Base-by-base conservation (phyloP, 768 basidiomycete species). In the Peribolospora baueri region DNA sequence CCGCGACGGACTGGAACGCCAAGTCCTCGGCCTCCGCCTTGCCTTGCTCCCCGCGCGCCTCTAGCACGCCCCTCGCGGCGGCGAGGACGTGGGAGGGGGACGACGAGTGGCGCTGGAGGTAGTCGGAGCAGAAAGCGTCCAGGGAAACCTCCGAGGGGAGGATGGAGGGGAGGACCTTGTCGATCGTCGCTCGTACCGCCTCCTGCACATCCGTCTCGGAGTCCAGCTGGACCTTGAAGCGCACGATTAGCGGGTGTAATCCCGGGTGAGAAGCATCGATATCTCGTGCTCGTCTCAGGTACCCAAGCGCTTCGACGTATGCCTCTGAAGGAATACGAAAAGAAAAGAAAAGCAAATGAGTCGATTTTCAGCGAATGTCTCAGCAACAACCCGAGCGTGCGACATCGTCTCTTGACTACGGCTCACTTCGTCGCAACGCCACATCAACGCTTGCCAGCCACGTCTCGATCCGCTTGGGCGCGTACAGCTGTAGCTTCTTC, bases 401-500 rank as follows among this genome's bases (percentile, higher is more conserved):
- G 43, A 11, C 5, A 14, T 42, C 39, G 37, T 5, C 10, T 11
- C 41, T 2, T 36, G 39, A 48, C 46, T 48, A n/a, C 37, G 48
- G 71, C 79, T 65, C 63, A 90, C 88, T 78, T 63, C 82, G 75
- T 57, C 84, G 75, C 50, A 83, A 73, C 39, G 81, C 77, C 14
- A 95, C 81, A 63, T 93, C 87, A 63, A 82, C 91, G 5, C 72
- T 70, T 1, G 74, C 72, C 51, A 79, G 66, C 81, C 85, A 90
- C 39, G 77, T 76, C 42, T 84, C 78, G 7, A 84, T 67, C 50
- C 77, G 71, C 3, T 71, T 65, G 9, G 68, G 65, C 0, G 72
- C 74, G 13, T 78, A 69, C 5, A 69, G 71, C 7, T 72, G 70
- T 3, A 95, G 66, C 3, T 81, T 82, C 36, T 67, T 69, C 37